Percentiles rank a stretch among this genome's conserved stretches.
These are phyloP conservation scores for Coemansia sp. DNA, from an alignment of 192 early-diverging fungal species.

Conservation along the genomic window DNA sequence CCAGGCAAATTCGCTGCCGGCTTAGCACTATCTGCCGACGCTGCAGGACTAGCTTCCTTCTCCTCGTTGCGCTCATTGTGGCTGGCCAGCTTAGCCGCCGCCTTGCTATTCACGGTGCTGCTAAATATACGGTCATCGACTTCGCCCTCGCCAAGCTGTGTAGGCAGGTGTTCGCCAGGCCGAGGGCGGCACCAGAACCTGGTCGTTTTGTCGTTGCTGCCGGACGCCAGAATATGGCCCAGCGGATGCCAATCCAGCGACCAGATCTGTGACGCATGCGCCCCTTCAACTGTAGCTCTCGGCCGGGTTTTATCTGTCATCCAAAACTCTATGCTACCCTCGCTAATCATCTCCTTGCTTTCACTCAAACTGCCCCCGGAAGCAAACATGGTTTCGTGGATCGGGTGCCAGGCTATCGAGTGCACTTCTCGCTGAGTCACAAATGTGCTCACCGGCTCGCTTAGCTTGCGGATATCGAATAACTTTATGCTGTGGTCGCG, in stretches of 20 bases:
- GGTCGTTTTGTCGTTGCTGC: slow-evolving; percentile 94
- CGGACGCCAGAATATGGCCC: slow-evolving; percentile 90
- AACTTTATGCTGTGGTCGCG: slow-evolving; percentile 89
- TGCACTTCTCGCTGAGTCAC: slow-evolving; percentile 86
- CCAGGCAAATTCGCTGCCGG: slow-evolving; percentile 17
- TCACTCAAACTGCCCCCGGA: slow-evolving; percentile 73
- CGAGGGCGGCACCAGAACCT: slow-evolving; percentile 93
- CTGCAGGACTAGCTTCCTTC: background rate
- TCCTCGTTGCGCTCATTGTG: background rate
- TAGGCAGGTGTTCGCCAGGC: slow-evolving; percentile 64
- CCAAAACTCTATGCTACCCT: slow-evolving; percentile 64
- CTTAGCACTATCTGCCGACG: background rate
- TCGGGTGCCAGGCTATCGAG: slow-evolving; percentile 93
- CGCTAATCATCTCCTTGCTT: slow-evolving; percentile 68
- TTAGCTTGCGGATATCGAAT: slow-evolving; percentile 93
- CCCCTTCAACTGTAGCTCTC: slow-evolving; percentile 62
- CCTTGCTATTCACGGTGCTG: slow-evolving; percentile 15
- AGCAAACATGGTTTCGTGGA: slow-evolving; percentile 84
- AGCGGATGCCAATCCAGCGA: slow-evolving; percentile 96
- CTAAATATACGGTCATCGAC: slow-evolving; percentile 37
- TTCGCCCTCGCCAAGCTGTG: slow-evolving; percentile 31
- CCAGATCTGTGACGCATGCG: slow-evolving; percentile 90
- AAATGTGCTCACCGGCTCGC: slow-evolving; percentile 78
- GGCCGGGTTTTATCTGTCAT: slow-evolving; percentile 62
- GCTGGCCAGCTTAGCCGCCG: slow-evolving; percentile 21